Base-by-base conservation (phyloP, 768 basidiomycete species). In the Erythrobasidium yunnanense region DNA sequence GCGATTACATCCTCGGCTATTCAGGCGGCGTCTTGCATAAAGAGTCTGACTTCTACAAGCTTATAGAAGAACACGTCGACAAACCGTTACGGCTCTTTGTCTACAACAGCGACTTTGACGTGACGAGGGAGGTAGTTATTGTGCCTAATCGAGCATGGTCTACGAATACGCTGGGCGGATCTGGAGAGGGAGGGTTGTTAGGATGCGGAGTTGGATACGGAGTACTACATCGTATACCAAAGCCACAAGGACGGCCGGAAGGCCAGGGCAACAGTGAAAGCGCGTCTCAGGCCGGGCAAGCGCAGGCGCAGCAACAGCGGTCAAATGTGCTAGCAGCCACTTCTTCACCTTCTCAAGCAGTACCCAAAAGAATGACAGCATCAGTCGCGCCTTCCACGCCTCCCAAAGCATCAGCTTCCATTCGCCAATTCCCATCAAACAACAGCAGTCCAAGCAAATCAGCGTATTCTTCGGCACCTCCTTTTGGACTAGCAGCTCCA, bases 61-160 rank as follows among this genome's bases (percentile, higher is more conserved):
- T 69, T 4, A 57, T 69, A 22, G 68, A 69, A 52, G 54, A 95
- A 88, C 90, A 97, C 76, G 81, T 90, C 53, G 92, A 97, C 72
- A 91, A 90, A 76, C 90, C 93, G 7, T 76, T 97, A 27, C 81
- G 90, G 25, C 86, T 96, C 27, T 96, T 92, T 73, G 92, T 99
- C 4, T 99, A 97, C 77, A 95, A 91, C 15, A 85, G 89, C 69
- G 93, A 96, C 76, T 91, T 95, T 75, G 90, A 95, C 90, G 92
- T 77, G 56, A 89, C 80, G 30, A 63, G 51, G 1, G 69, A 65
- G 23, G 53, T 65, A 34, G 38, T 66, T 32, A 66, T 69, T 49
- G 32, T 53, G 47, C 50, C 49, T 29, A 51, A 70, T 55, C 55
- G 60, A 25, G 33, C 38, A 22, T 89, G 96, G 55, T 93, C 95